Base-by-base conservation (phyloP, 2,329 filamentous ascomycete genomes). In the Colletotrichum sp. region DNA sequence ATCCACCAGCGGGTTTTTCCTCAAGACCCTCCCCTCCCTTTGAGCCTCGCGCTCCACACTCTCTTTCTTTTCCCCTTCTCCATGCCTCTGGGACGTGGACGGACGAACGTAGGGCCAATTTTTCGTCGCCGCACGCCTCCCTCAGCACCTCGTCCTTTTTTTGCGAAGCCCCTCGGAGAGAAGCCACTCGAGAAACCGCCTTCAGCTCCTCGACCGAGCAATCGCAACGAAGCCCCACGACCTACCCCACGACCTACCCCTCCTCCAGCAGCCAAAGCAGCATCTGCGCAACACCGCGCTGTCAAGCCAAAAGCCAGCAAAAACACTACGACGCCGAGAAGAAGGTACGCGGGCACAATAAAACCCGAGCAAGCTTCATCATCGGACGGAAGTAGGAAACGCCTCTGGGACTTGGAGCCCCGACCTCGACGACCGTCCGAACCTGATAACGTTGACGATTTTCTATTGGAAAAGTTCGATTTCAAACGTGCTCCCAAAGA, bases 21-120 rank as follows among this genome's bases (percentile, higher is more conserved):
- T 7, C 43, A n/a, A 48, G 43, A 21, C 16, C 26, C 59, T 57
- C 32, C n/a, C 10, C 28, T 21, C 59, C 30, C 32, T 39, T 64
- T n/a, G 70, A 73, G 70, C 64, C 28, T 75, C 43, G 59, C 16
- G 64, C 73, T 75, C 73, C 64, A 59, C 73, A 73, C 73, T 36
- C 48, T 75, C 73, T 28, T 68, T 68, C 59, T 64, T 48, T 48
- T 48, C 43, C 18, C n/a, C 70, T 26, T 16, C 73, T 68, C 48
- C 57, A 75, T 75, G 73, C 68, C 61, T 66, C 32, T 24, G 15
- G 26, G 70, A n/a, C 16, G 26, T 34, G 65, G 21, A 15, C 43
- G 59, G 26, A 39, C 18, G 28, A 32, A 57, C 48, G 30, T 65
- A 8, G 59, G 34, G 24, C 43, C 34, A 32, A 30, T 34, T 52